Evolutionary conservation across 192 early-diverging fungal genomes (phyloP), one percentile per base, ranked within the genome.

Genomic region (Radiomyces spectabilis): DNA sequence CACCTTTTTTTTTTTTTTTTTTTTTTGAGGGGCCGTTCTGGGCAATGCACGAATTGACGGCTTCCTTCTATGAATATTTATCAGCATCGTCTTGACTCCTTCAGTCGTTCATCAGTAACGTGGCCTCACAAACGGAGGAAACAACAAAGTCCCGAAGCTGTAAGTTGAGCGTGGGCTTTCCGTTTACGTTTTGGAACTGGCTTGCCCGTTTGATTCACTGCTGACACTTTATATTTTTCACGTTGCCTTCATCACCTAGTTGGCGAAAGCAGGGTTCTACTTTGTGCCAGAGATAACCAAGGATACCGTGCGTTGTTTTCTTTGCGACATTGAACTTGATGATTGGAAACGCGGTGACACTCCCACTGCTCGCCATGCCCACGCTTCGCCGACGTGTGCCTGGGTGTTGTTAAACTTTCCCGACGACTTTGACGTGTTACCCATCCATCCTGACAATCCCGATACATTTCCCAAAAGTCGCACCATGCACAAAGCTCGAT

Each of bases 201-300:
- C n/a, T n/a, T n/a, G n/a, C n/a, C n/a, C n/a, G n/a, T n/a, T n/a
- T n/a, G n/a, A n/a, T n/a, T n/a, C n/a, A n/a, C n/a, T n/a, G n/a
- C n/a, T n/a, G 42, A 44, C 5, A 35, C 33, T n/a, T 44, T 26
- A 8, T 0, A 44, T 31, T 19, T 43, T 27, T 46, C 16, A 13
- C 47, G n/a, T 38, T 5, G 35, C 18, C 24, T 37, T 33, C 48
- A 21, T 47, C 18, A 8, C 38, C 34, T 24, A 61, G 60, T 62
- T 51, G 47, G 60, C 52, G 5, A 19, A 39, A 5, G 60, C 60
- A 37, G 60, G 60, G 21, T 55, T 62, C 13, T 62, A 54, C 22
- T 31, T 12, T 48, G n/a, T 33, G 29, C 16, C 48, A 30, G 19
- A 26, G 32, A 38, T 24, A n/a, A 15, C 10, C 0, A 30, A 3